phyloP scores from a whole-genome alignment of 2,329 filamentous ascomycete genomes.

The Coniochaeta ligniaria region DNA sequence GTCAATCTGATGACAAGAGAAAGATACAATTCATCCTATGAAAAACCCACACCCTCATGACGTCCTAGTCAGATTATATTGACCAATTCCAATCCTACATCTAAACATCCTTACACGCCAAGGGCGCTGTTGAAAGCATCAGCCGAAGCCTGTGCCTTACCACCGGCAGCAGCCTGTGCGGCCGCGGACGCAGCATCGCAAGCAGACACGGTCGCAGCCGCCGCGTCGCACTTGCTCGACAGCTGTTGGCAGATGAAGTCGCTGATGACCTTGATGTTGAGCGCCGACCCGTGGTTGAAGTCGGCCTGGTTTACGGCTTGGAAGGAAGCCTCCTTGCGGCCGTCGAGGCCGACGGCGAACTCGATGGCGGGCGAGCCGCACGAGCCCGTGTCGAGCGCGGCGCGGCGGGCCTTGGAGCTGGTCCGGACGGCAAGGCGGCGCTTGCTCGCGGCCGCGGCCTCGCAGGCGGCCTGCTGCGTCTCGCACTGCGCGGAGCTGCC shows the following conservation, averaged over 20 bases:
- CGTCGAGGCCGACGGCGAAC: slow-evolving; percentile 40
- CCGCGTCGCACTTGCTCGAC: slow-evolving; percentile 24
- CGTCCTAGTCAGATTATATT: not conserved
- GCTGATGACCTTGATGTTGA: slow-evolving; percentile 25
- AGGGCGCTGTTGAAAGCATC: slow-evolving; percentile 31
- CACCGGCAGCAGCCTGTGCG: slow-evolving; percentile 15
- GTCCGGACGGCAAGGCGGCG: slow-evolving; percentile 4
- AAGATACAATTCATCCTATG: not conserved
- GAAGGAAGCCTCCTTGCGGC: slow-evolving; percentile 35
- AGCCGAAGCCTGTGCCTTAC: slow-evolving; percentile 26
- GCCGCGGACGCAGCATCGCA: slow-evolving; percentile 24
- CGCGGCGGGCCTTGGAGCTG: slow-evolving; percentile 14
- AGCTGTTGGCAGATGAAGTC: slow-evolving; percentile 30
- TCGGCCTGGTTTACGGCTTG: slow-evolving; percentile 28
- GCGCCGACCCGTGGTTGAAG: slow-evolving; percentile 46
- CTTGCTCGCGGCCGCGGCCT: slow-evolving; percentile 11
- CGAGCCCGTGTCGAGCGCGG: slow-evolving; percentile 31
- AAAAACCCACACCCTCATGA: not conserved
- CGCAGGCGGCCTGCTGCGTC: slow-evolving; percentile 31
- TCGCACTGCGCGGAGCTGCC: slow-evolving; percentile 34
- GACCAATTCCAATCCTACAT: not conserved
- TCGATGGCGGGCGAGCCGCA: slow-evolving; percentile 41
- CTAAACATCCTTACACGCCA: slow-evolving; percentile 17
- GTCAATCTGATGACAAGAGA: not conserved
- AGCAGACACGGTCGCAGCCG: slow-evolving; percentile 20